These are phyloP conservation scores for Plasmodium gonderi DNA, from an alignment of 169 alveolate species.

Conservation along the genomic window DNA sequence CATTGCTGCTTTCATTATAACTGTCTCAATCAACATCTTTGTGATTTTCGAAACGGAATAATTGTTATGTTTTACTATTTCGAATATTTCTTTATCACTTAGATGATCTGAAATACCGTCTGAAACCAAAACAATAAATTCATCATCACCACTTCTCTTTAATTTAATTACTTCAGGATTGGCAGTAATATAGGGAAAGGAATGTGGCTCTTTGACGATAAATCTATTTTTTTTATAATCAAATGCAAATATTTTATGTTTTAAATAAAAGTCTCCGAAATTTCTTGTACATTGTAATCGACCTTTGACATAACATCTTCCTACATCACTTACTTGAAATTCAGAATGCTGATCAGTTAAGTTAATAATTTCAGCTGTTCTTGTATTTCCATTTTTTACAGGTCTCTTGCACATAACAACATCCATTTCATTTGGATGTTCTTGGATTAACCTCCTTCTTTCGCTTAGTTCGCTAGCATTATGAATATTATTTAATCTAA, in stretches of 20 bases:
- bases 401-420: conserved; percentile 52
- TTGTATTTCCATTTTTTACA: not conserved
- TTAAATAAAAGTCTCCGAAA: conserved; percentile 83
- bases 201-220: conserved; percentile 33
- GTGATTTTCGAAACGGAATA: conserved; percentile 21
- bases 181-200: conserved; percentile 80
- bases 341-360: not conserved
- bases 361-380: not conserved
- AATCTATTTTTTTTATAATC: conserved; percentile 29
- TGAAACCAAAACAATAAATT: conserved; percentile 75
- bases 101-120: conserved; percentile 84
- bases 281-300: conserved; percentile 83
- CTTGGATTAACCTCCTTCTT: conserved; percentile 69
- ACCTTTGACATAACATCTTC: conserved; percentile 81
- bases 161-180: conserved; percentile 70
- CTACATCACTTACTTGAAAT: not conserved
- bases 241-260: conserved; percentile 54
- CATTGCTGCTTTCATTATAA: conserved; percentile 25
- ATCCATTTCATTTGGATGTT: conserved; percentile 82
- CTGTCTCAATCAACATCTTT: conserved; percentile 12
- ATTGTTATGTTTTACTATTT: not conserved
- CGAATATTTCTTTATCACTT: conserved; percentile 63
- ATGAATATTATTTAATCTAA: conserved; percentile 72
- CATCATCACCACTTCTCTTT: conserved; percentile 59
- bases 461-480: conserved; percentile 77